Evolutionary conservation across 805 yeast genomes (phyloP), one percentile per base, ranked within the genome.

Genomic region (Kodamaea hsintzibuensis): DNA sequence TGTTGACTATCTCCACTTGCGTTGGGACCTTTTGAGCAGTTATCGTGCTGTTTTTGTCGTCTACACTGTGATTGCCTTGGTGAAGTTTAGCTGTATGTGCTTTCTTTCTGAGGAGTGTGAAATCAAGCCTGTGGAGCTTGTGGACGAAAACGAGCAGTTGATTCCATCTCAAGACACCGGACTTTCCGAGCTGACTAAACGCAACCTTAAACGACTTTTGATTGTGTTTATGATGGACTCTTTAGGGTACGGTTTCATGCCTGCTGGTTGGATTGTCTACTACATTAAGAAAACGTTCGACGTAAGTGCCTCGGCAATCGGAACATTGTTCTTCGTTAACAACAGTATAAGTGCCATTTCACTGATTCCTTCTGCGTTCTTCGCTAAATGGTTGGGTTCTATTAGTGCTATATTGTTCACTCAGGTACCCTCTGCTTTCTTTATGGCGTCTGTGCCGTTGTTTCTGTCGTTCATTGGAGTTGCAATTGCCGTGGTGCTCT

Each of bases 221-320:
- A 66, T 79, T 6, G 77, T 86, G 14, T 92, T 91, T 64, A 89
- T 89, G 84, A 64, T 89, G 30, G 98, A 91, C 68, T 90, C 97
- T 1, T 78, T 91, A 49, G 97, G 96, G 0, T 84, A 83, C 58
- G 97, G 97, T 1, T 88, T 91, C 68, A 88, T 91, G 91, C 85
- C 96, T 1, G 77, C 85, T 45, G 87, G 96, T 1, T 92, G 97
- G 97, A 78, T 88, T 43, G 90, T 91, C 40, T 91, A 86, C 66
- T 91, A 89, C 69, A 86, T 89, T 73, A 81, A 83, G 53, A 79
- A 77, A 37, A 68, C 73, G 12, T 91, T 86, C 60, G 59, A 67
- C 1, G 69, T 83, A 27, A 67, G 84, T 1, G 83, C 91, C 2
- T 71, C 85, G 0, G 68, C 77, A 0, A 70, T 91, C 46, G 97